Evolutionary conservation across 2,329 filamentous ascomycete genomes (phyloP).

Genomic region (Cadophora sp.): DNA sequence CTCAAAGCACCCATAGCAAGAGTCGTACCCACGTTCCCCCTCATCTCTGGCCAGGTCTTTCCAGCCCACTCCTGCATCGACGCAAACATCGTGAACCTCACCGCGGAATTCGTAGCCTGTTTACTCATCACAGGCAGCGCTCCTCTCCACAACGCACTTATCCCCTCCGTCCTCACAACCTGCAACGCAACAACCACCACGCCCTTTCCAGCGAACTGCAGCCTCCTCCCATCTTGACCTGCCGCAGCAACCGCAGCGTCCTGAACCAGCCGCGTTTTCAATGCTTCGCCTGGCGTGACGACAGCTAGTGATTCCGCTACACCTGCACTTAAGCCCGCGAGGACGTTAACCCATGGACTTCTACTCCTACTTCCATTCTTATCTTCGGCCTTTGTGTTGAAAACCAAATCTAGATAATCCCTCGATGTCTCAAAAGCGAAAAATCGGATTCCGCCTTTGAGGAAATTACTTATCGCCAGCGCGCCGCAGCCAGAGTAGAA

Average conservation of each 20-base stretch:
- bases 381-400: neutral
- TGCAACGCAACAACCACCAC: neutral
- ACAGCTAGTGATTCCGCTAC: constrained; percentile 38
- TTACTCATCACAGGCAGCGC: constrained; percentile 35
- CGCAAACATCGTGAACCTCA: constrained; percentile 39
- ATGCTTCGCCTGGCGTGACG: constrained; percentile 42
- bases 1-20: constrained; percentile 32
- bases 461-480: constrained; percentile 17
- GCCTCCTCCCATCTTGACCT: neutral
- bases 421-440: constrained; percentile 37
- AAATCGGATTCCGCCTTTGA: constrained; percentile 37
- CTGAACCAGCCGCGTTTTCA: constrained; percentile 42
- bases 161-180: constrained; percentile 28
- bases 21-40: constrained; percentile 23
- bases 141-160: constrained; percentile 35
- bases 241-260: constrained; percentile 35
- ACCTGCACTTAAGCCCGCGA: constrained; percentile 38
- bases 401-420: constrained; percentile 24
- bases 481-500: constrained; percentile 26
- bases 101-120: constrained; percentile 39
- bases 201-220: constrained; percentile 17
- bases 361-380: neutral
- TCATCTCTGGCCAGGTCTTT: constrained; percentile 10
- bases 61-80: constrained; percentile 31
- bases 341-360: constrained; percentile 36